phyloP scores from a whole-genome alignment of 352 stramenopile species.

The Phytophthora multivora region DNA sequence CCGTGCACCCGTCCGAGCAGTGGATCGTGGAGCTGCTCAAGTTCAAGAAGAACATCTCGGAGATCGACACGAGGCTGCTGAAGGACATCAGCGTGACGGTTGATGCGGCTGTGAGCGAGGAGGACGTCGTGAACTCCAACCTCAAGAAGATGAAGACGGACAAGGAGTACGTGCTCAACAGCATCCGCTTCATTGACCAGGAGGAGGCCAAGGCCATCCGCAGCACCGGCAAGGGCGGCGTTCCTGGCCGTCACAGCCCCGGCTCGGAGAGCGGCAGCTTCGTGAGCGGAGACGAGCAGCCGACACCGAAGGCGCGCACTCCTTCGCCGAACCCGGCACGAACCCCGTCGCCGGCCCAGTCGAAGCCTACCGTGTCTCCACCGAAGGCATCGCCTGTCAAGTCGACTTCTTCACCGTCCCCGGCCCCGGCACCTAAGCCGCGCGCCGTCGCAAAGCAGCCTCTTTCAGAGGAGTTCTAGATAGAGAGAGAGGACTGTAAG shows the following conservation, averaged over 20 bases:
- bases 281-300: slow-evolving; percentile 41
- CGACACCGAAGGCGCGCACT: slow-evolving; percentile 20
- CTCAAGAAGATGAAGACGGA: slow-evolving; percentile 88
- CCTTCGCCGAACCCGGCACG: slow-evolving; percentile 26
- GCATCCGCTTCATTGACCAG: slow-evolving; percentile 89
- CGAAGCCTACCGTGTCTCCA: slow-evolving; percentile 20
- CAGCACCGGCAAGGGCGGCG: slow-evolving; percentile 68
- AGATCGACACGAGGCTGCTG: slow-evolving; percentile 74
- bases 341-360: slow-evolving; percentile 27
- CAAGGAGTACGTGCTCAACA: slow-evolving; percentile 91
- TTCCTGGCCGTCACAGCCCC: slow-evolving; percentile 47
- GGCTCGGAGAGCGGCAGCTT: slow-evolving; percentile 67
- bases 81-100: slow-evolving; percentile 65
- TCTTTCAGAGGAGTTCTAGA: slow-evolving; percentile 53
- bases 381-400: slow-evolving; percentile 15
- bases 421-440: slow-evolving; percentile 26
- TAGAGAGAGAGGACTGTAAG: slow-evolving; percentile 34
- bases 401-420: slow-evolving; percentile 26
- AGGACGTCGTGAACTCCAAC: slow-evolving; percentile 64
- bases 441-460: slow-evolving; percentile 25
- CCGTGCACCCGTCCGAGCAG: slow-evolving; percentile 81
- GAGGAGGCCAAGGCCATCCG: slow-evolving; percentile 90
- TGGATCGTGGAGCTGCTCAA: slow-evolving; percentile 89
- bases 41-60: slow-evolving; percentile 86
- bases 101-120: slow-evolving; percentile 59